Evolutionary conservation across 768 basidiomycete species (phyloP).

Genomic region (Termitomyces sp.): DNA sequence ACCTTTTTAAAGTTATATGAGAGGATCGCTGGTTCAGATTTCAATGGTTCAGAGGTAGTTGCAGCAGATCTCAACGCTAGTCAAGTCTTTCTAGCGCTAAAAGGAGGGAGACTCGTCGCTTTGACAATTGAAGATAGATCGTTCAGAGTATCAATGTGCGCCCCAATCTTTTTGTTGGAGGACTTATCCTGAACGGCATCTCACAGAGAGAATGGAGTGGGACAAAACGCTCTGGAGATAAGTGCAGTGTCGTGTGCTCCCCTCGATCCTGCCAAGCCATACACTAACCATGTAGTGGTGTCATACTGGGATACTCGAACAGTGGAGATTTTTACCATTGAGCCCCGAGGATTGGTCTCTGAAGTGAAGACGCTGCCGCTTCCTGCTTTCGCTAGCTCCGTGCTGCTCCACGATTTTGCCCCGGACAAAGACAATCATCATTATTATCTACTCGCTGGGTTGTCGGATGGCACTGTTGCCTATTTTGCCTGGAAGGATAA

Average conservation of each 20-base stretch:
- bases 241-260: slow-evolving; percentile 67
- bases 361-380: slow-evolving; percentile 31
- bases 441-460: slow-evolving; percentile 63
- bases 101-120: slow-evolving; percentile 43
- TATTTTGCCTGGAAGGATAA: slow-evolving; percentile 44
- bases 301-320: slow-evolving; percentile 71
- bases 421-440: slow-evolving; percentile 29
- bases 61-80: slow-evolving; percentile 65
- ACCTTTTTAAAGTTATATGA: slow-evolving; percentile 32
- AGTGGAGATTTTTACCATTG: slow-evolving; percentile 48
- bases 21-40: slow-evolving; percentile 33
- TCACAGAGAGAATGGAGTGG: slow-evolving; percentile 4
- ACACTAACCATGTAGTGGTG: slow-evolving; percentile 47
- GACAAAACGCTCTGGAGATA: slow-evolving; percentile 38
- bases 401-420: slow-evolving; percentile 40
- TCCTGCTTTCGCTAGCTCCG: slow-evolving; percentile 40
- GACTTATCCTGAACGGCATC: background rate
- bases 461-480: slow-evolving; percentile 69
- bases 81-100: slow-evolving; percentile 59
- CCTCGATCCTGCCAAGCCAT: slow-evolving; percentile 39
- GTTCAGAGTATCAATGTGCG: slow-evolving; percentile 27
- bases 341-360: slow-evolving; percentile 18
- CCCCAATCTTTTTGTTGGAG: background rate
- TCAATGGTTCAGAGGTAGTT: slow-evolving; percentile 41
- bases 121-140: slow-evolving; percentile 41